Base-by-base conservation (phyloP, 225 moss, liverwort and hornwort genomes). In the Straminergon stramineum region DNA sequence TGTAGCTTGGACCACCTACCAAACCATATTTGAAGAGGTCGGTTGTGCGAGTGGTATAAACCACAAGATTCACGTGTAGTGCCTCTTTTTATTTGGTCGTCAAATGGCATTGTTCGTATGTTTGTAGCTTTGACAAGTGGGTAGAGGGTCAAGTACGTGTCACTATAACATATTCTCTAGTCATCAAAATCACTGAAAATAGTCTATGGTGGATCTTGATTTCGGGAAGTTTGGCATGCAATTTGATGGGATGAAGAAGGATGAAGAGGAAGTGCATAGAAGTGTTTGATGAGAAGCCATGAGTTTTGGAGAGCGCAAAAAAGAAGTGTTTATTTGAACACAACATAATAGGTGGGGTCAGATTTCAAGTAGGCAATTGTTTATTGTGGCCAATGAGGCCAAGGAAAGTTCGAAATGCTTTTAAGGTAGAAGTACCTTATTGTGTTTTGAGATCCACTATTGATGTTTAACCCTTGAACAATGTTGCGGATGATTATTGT, bases 151-250 rank as follows among this genome's bases (percentile, higher is more conserved):
- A 48, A 48, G 48, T 13, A 60, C 0, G 20, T 19, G 19, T 41
- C 1, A 0, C 5, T n/a, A 30, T 2, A 14, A 81, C 5, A 30
- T 41, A 81, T 4, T 81, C 20, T 41, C 34, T 35, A 56, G 14
- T 2, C 0, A 41, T 20, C 0, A 13, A 41, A 81, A 20, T 30
- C 61, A 61, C 1, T 20, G 1, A 1, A 13, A 3, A 41, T 39
- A 51, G 57, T n/a, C 5, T 37, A 11, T 6, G 10, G 13, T 1
- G 2, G 2, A 37, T 22, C 79, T 79, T 57, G 15, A 26, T 57
- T 79, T 55, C 0, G 2, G 34, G 53, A 35, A 0, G 53, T 22
- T 53, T 22, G 26, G 26, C 10, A 48, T 1, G 1, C 32, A 75
- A 32, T 51, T 75, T 51, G 75, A 75, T 12, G n/a, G 57, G 6